phyloP scores from a whole-genome alignment of 2,329 filamentous ascomycete species.

The Teratosphaeria nubilosa region DNA sequence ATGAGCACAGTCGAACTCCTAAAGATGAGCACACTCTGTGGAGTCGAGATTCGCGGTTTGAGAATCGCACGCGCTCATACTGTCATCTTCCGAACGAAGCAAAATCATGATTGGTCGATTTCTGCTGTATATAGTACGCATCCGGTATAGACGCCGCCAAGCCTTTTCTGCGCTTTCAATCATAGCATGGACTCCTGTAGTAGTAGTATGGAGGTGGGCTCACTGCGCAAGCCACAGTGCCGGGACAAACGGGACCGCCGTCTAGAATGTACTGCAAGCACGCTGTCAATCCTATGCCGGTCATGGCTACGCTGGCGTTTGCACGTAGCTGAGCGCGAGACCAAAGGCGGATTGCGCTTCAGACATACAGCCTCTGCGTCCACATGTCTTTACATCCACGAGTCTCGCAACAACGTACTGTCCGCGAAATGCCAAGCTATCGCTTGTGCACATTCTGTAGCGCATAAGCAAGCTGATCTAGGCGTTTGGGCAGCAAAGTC shows the following conservation, averaged over 20 bases:
- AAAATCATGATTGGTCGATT: background rate
- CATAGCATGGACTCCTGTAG: background rate
- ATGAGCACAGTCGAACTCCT: background rate
- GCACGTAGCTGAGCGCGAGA: background rate
- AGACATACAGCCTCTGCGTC: background rate
- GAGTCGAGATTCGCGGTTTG: background rate
- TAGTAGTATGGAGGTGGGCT: background rate
- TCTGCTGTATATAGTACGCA: background rate
- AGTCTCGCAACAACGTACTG: background rate
- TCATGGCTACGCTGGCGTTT: background rate
- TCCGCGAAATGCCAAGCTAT: too few species aligned
- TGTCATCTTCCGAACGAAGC: background rate
- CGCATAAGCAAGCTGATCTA: background rate
- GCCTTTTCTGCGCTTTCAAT: background rate
- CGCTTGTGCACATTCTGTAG: background rate
- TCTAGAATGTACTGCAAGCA: background rate
- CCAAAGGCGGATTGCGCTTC: background rate
- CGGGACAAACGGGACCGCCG: background rate
- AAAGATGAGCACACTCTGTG: background rate
- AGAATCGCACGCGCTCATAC: background rate
- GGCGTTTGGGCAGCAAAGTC: background rate
- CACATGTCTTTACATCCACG: too few species aligned
- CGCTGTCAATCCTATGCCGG: background rate
- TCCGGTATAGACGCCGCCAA: background rate
- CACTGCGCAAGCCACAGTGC: background rate